Conservation (phyloP, 2,329 filamentous ascomycete species). For the Aspergillus costaricaensis region DNA sequence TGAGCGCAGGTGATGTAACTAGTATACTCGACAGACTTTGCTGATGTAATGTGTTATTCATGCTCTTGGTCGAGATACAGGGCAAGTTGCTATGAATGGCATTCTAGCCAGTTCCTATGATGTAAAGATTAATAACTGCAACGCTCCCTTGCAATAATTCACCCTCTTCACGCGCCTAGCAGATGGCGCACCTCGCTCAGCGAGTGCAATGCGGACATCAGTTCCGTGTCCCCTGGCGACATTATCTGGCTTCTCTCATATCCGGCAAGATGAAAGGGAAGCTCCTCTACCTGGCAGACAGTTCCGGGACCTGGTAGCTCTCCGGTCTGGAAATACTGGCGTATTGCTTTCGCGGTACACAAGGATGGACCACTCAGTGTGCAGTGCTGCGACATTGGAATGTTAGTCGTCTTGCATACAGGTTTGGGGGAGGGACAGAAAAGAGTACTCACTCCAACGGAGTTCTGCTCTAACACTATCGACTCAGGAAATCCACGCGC, state of each 20-base stretch:
- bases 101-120: background rate
- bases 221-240: background rate
- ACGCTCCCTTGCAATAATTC: background rate
- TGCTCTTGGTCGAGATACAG: too few species aligned
- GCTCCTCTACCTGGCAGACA: conserved; percentile 7
- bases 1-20: too few species aligned
- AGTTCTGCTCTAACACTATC: conserved; percentile 5
- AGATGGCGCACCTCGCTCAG: background rate
- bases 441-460: conserved; percentile 2
- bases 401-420: background rate
- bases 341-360: background rate
- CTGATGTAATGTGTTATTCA: too few species aligned
- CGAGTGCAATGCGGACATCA: background rate
- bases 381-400: conserved; percentile 4
- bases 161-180: background rate
- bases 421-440: background rate
- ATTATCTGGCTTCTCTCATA: background rate
- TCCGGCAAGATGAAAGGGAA: background rate
- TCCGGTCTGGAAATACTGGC: conserved; percentile 9
- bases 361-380: conserved; percentile 1
- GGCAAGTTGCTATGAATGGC: background rate
- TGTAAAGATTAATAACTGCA: background rate
- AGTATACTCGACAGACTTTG: too few species aligned
- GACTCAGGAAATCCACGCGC: background rate
- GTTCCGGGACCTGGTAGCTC: conserved; percentile 1